These are phyloP conservation scores for Boletus reticulatus DNA, from an alignment of 768 basidiomycete species.

Conservation along the genomic window DNA sequence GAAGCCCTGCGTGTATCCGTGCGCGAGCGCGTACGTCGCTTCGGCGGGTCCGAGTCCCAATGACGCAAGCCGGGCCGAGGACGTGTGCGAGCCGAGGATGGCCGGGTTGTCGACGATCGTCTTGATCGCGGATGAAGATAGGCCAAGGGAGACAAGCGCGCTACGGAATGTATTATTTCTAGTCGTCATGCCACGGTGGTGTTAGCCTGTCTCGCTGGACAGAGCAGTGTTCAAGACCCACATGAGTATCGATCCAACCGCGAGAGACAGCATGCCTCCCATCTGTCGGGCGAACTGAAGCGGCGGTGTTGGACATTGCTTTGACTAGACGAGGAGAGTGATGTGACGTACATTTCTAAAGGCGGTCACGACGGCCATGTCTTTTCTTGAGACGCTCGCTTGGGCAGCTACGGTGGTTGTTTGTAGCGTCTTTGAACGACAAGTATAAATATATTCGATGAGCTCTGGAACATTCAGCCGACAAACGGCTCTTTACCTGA, in stretches of 20 bases:
- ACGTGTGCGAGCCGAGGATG: not conserved
- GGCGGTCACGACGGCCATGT: not conserved
- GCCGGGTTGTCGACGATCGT: conserved; percentile 2
- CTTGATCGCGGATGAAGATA: not conserved
- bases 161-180: not conserved
- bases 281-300: not conserved
- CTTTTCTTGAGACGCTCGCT: not conserved
- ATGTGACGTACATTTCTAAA: not conserved
- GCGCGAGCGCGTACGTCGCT: not conserved
- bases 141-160: not conserved
- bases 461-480: not conserved
- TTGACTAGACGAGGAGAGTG: too few species aligned
- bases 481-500: not conserved
- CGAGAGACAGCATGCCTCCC: not conserved
- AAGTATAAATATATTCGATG: not conserved
- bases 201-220: not conserved
- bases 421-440: not conserved
- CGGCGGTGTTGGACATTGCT: not conserved
- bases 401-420: not conserved
- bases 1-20: not conserved
- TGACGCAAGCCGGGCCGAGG: not conserved
- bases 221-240: not conserved
- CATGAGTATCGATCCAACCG: not conserved
- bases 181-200: not conserved
- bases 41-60: not conserved